Evolutionary conservation across 768 basidiomycete genomes (phyloP), one percentile per base, ranked within the genome.

Genomic region (Gymnopilus junonius): DNA sequence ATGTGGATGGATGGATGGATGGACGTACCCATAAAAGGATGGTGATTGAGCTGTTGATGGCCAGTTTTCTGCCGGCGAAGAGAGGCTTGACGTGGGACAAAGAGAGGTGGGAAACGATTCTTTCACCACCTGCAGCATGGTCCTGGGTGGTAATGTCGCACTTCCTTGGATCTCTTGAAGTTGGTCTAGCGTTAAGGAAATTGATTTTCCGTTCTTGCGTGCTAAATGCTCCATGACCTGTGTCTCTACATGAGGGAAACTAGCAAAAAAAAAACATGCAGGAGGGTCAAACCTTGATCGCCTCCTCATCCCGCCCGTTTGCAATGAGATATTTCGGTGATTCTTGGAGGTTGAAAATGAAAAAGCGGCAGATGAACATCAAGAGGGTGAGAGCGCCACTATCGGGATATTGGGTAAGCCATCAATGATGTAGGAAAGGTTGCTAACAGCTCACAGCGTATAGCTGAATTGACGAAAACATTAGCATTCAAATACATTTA

Each of bases 251-350:
- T 27, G 11, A 32, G n/a, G 32, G 8, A 51, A 29, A 4, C 29
- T 3, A 32, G 29, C 3, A n/a, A 3, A 14, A 27, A n/a, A n/a
- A 2, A 31, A 17, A 4, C n/a, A 12, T 17, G 12, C 29, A 14
- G 11, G 11, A 2, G 14, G 31, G 14, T 31, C 27, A n/a, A n/a
- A 51, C 48, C 21, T 23, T 40, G 3, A 55, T 55, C 5, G 54
- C 37, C 14, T 55, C 54, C n/a, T 40, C 39, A 29, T 55, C 54
- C 17, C 39, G 35, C 6, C 54, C 54, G 8, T 37, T 55, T 11
- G 54, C 54, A 55, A 55, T 55, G 7, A 55, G 54, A n/a, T 55
- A 55, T 14, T 55, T 55, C 10, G 54, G 54, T 8, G 54, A 55
- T 23, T 55, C 54, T 21, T 55, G 37, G 21, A 55, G 54, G 35